phyloP scores from a whole-genome alignment of 2,329 filamentous ascomycete species.

The Sarocladium strictum region DNA sequence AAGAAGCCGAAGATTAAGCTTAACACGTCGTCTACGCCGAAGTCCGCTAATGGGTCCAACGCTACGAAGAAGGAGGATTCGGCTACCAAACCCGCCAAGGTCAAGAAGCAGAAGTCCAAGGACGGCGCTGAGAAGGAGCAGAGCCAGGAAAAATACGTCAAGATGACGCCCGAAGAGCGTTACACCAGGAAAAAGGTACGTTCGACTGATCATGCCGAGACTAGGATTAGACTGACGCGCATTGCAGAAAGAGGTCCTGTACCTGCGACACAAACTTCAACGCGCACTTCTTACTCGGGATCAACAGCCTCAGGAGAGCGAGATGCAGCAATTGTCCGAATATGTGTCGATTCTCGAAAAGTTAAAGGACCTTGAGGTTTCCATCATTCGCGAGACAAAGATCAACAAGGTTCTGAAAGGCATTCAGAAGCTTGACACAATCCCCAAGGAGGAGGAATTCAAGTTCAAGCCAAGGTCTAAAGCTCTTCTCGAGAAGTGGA shows the following conservation, averaged over 20 bases:
- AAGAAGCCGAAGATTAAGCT: slow-evolving; percentile 66
- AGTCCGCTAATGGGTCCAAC: slow-evolving; percentile 56
- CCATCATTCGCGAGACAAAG: slow-evolving; percentile 86
- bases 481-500: slow-evolving; percentile 81
- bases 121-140: slow-evolving; percentile 46
- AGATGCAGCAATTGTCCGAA: slow-evolving; percentile 73
- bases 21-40: slow-evolving; percentile 60
- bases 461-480: slow-evolving; percentile 82
- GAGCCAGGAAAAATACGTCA: slow-evolving; percentile 48
- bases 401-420: slow-evolving; percentile 98
- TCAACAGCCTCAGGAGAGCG: slow-evolving; percentile 76
- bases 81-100: slow-evolving; percentile 49
- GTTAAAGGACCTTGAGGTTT: slow-evolving; percentile 69
- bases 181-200: slow-evolving; percentile 53
- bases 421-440: slow-evolving; percentile 79
- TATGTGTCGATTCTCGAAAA: slow-evolving; percentile 77
- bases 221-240: background rate
- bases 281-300: slow-evolving; percentile 87
- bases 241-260: slow-evolving; percentile 70
- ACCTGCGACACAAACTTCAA: slow-evolving; percentile 89
- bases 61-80: slow-evolving; percentile 46
- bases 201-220: background rate
- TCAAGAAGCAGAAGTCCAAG: slow-evolving; percentile 50
- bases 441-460: slow-evolving; percentile 84
- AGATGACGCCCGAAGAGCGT: slow-evolving; percentile 52